Percentiles rank a stretch among this genome's conserved stretches.
These are phyloP conservation scores for Saccharomycopsis sp. DNA, from an alignment of 805 yeast species.

Conservation along the genomic window DNA sequence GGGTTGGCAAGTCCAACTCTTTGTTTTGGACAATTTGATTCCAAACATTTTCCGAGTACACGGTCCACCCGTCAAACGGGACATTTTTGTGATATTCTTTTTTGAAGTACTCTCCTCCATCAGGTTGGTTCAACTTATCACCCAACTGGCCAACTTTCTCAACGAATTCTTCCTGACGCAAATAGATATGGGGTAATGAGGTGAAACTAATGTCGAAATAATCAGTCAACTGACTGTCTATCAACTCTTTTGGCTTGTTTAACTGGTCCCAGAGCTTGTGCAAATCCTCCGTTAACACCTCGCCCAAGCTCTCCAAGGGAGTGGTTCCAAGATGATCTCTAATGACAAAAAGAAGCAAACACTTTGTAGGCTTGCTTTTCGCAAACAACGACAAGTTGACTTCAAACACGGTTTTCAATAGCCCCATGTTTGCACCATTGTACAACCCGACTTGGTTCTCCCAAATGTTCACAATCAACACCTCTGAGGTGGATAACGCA, in stretches of 20 bases:
- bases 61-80: constrained; percentile 94
- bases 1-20: constrained; percentile 94
- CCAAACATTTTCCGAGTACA: constrained; percentile 90
- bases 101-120: constrained; percentile 47
- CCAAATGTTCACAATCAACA: constrained; percentile 89
- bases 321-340: constrained; percentile 89
- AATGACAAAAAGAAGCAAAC: constrained; percentile 73
- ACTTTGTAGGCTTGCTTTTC: constrained; percentile 46
- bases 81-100: constrained; percentile 70
- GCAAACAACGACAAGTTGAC: constrained; percentile 86
- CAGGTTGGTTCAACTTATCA: constrained; percentile 37
- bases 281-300: constrained; percentile 64
- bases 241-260: constrained; percentile 60
- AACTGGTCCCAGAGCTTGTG: constrained; percentile 69
- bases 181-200: constrained; percentile 75
- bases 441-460: constrained; percentile 94
- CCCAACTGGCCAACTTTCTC: constrained; percentile 56
- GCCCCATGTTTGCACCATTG: constrained; percentile 96
- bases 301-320: constrained; percentile 61
- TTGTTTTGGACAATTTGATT: constrained; percentile 86
- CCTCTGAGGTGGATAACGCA: constrained; percentile 87
- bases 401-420: constrained; percentile 91
- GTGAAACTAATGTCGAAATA: constrained; percentile 81
- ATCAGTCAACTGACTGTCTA: constrained; percentile 49
- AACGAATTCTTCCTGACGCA: constrained; percentile 64